Evolutionary conservation across 306 rosid species (phyloP).

Genomic region (Acmispon strigosus): DNA sequence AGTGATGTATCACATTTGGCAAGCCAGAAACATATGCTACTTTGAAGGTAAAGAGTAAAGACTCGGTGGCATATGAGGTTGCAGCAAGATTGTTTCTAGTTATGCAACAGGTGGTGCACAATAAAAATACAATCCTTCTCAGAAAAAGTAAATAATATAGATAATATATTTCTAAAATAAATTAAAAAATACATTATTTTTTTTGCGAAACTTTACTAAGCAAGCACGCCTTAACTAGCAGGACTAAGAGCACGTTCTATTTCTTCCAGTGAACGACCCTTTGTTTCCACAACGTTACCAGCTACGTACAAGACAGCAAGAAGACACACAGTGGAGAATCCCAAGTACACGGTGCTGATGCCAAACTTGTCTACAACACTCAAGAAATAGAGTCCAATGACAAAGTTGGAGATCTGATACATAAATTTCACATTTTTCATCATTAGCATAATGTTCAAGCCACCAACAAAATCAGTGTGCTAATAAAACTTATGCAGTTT

Average conservation of each 20-base stretch:
- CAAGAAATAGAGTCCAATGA: constrained; percentile 82
- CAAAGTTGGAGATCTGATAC: constrained; percentile 68
- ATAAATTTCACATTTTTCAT: constrained; percentile 6
- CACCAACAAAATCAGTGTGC: not conserved
- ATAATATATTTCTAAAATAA: no score
- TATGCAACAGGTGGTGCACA: no score
- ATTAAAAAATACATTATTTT: no score
- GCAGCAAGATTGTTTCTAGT: no score
- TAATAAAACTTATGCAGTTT: not conserved
- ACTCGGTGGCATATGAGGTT: no score
- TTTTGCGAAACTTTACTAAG: no score
- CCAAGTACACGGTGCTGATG: constrained; percentile 60
- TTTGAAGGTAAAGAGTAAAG: no score
- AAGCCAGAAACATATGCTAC: no score
- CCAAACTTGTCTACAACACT: constrained; percentile 84
- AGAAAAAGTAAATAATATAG: no score
- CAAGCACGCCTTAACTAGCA: constrained; percentile 23
- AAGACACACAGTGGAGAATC: constrained; percentile 56
- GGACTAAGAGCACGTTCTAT: constrained; percentile 59
- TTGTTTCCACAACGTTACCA: constrained; percentile 73
- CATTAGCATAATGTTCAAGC: not conserved
- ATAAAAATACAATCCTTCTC: no score
- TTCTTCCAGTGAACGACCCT: constrained; percentile 88
- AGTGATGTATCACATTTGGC: no score
- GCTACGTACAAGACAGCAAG: constrained; percentile 67